Conservation (phyloP, 139 green algal species). For the Micractinium conductrix region DNA sequence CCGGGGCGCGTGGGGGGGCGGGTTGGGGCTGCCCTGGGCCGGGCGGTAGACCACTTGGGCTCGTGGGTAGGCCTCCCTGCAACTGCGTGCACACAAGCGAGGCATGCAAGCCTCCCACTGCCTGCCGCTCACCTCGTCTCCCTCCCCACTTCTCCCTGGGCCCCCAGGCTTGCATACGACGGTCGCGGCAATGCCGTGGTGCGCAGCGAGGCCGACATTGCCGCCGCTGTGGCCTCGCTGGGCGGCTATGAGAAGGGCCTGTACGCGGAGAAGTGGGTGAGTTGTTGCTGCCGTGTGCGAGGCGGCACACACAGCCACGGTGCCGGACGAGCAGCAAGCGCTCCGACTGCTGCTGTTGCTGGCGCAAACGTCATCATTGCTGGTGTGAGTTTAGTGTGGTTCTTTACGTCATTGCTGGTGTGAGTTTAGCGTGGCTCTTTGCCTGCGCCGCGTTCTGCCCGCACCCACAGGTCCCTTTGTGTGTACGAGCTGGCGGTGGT, state of each 20-base stretch:
- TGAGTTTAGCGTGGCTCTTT: not conserved
- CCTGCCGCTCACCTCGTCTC: not conserved
- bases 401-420: not conserved
- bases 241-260: constrained; percentile 83
- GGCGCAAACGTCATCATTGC: too few relatives aligned
- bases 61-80: not conserved
- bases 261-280: constrained; percentile 95
- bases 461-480: too few relatives aligned
- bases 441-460: not conserved
- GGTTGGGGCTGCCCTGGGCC: too few relatives aligned
- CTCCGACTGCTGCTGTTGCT: too few relatives aligned
- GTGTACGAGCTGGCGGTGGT: too few relatives aligned
- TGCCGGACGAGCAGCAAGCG: too few relatives aligned
- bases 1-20: not conserved
- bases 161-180: constrained; percentile 27
- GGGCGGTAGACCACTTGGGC: not conserved
- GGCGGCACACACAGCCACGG: too few relatives aligned
- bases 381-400: not conserved
- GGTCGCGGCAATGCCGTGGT: constrained; percentile 89
- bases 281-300: too few relatives aligned
- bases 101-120: too few relatives aligned
- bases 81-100: too few relatives aligned
- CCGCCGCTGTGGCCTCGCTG: constrained; percentile 69
- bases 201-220: constrained; percentile 54
- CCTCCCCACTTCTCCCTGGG: not conserved